Percentiles rank a stretch among this genome's conserved stretches.
Conservation (phyloP, 2,329 filamentous ascomycete genomes). For the Cladophialophora psammophila region DNA sequence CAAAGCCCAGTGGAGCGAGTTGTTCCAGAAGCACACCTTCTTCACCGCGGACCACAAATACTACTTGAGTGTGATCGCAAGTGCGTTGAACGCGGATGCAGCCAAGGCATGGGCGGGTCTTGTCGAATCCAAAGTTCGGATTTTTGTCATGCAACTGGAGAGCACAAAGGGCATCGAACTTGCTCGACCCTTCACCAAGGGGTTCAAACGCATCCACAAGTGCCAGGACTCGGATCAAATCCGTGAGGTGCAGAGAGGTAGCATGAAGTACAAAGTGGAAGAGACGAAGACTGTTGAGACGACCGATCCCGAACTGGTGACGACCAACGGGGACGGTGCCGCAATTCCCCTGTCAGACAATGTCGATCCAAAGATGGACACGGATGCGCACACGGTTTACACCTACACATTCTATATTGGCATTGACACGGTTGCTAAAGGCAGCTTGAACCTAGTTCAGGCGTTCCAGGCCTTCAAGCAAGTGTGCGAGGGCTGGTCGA, state of each 20-base stretch:
- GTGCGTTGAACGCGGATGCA: slow-evolving; percentile 81
- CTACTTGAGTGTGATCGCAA: slow-evolving; percentile 86
- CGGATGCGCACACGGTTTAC: slow-evolving; percentile 67
- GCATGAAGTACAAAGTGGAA: slow-evolving; percentile 65
- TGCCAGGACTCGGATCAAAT: slow-evolving; percentile 69
- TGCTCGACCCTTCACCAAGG: slow-evolving; percentile 91
- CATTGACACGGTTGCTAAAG: slow-evolving; percentile 52
- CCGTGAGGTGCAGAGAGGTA: slow-evolving; percentile 68
- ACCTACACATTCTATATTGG: slow-evolving; percentile 96
- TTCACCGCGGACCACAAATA: slow-evolving; percentile 95
- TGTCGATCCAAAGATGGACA: slow-evolving; percentile 49
- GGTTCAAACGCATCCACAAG: slow-evolving; percentile 81
- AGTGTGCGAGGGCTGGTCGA: slow-evolving; percentile 77
- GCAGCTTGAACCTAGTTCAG: slow-evolving; percentile 66
- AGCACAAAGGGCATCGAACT: slow-evolving; percentile 79
- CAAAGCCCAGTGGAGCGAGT: slow-evolving; percentile 80
- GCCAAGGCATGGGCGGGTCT: slow-evolving; percentile 89
- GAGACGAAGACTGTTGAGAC: slow-evolving; percentile 59
- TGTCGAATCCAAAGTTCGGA: slow-evolving; percentile 90
- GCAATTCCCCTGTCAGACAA: slow-evolving; percentile 51
- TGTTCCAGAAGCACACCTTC: slow-evolving; percentile 90
- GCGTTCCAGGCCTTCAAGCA: slow-evolving; percentile 87
- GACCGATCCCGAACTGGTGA: slow-evolving; percentile 58
- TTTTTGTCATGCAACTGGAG: slow-evolving; percentile 84
- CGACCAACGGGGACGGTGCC: slow-evolving; percentile 54